Base-by-base conservation (phyloP, 345 rosid genomes). In the Balakata baccata region DNA sequence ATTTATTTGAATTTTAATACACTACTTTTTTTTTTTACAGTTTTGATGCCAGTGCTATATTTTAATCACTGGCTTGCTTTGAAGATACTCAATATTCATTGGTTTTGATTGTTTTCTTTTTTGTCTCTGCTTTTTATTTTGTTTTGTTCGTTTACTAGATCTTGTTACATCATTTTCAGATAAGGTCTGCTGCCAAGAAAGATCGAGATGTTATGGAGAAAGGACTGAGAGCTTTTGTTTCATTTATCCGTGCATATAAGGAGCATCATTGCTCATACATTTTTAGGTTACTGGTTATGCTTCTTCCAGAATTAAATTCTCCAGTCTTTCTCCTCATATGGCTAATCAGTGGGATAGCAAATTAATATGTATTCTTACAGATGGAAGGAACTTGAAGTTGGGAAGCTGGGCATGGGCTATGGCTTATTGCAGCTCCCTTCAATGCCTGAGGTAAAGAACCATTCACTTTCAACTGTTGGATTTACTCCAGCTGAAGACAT, bases 171-270 rank as follows among this genome's bases (percentile, higher is more conserved):
- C 66, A 53, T 79, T 74, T 81, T 77, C 87, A 90, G 98, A 82
- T 92, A 72, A 85, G 92, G 11, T 73, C 89, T 72, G 86, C 87
- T 62, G 97, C 98, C 37, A 86, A 43, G 80, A 86, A 84, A 78
- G 97, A 92, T 69, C 85, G 97, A 13, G 92, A 87, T 83, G 92
- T 95, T 76, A 87, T 95, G 94, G 97, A 90, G 83, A 95, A 90
- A 79, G 97, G 97, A 79, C 79, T 86, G 7, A 89, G 87, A 79
- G 99, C 98, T 45, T 95, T 92, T 87, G 98, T 95, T 78, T 95
- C 98, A 22, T 87, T 71, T 80, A 81, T 94, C 64, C 94, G 92
- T 76, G 97, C 94, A 58, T 94, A 94, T 72, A 94, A 94, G 76
- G 97, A 92, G 80, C 98, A 94, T 86, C 90, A 87, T 53, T 90